These are phyloP conservation scores for Kwoniella dendrophila DNA, from an alignment of 768 basidiomycete species.

Conservation along the genomic window DNA sequence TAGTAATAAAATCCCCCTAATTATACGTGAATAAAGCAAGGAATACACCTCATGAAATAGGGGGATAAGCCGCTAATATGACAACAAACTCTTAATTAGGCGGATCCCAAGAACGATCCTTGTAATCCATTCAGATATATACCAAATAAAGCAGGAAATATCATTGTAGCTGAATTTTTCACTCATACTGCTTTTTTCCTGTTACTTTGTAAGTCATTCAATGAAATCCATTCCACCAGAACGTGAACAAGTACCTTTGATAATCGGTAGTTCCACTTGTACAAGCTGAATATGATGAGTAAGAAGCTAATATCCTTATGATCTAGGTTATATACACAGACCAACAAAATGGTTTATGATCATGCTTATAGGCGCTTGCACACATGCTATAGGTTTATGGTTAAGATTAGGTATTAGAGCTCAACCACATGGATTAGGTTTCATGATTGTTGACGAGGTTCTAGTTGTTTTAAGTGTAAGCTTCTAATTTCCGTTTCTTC, in stretches of 20 bases:
- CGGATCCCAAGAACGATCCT: slow-evolving; percentile 2
- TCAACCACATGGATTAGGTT: slow-evolving; percentile 36
- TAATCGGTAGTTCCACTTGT: too few species aligned
- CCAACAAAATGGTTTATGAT: slow-evolving; percentile 44
- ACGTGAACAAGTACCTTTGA: too few species aligned
- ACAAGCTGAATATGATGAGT: too few species aligned
- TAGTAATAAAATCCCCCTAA: too few species aligned
- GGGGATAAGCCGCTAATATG: too few species aligned
- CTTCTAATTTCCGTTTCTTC: too few species aligned
- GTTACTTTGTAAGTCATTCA: slow-evolving; percentile 40
- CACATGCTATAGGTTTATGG: slow-evolving; percentile 46
- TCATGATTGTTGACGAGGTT: slow-evolving; percentile 48
- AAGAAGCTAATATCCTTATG: too few species aligned
- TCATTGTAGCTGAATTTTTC: slow-evolving; percentile 41
- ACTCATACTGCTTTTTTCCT: slow-evolving; percentile 41
- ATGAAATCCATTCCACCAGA: too few species aligned
- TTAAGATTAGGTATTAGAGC: slow-evolving; percentile 41
- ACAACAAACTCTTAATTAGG: too few species aligned
- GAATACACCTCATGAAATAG: too few species aligned
- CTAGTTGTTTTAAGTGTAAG: slow-evolving; percentile 50
- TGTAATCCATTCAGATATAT: slow-evolving; percentile 54
- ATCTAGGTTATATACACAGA: slow-evolving; percentile 23
- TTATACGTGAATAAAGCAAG: too few species aligned
- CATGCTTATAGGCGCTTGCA: slow-evolving; percentile 49
- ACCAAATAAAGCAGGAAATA: slow-evolving; percentile 39